Base-by-base conservation (phyloP, 163 green algal genomes). In the Picocystis sp. region DNA sequence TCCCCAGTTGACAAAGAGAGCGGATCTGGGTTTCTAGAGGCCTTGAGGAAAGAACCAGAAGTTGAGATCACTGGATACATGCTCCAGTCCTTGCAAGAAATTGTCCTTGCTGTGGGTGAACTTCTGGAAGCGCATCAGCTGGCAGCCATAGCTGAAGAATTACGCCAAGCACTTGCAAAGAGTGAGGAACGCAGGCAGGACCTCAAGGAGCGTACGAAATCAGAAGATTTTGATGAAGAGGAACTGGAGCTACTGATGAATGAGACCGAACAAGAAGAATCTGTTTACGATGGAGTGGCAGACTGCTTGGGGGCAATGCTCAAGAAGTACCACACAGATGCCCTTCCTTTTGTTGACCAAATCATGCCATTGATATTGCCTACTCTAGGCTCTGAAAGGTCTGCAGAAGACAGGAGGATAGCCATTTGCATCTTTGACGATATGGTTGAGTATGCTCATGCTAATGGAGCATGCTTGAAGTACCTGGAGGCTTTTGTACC, bases 151-250 rank as follows among this genome's bases (percentile, higher is more conserved):
- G 17, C 72, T 38, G 58, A 63, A 43, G 19, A 60, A 49, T 76
- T 89, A 44, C 44, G 62, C 15, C 58, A 54, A 1, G 61, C 86
- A 14, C 57, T 92, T 33, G 55, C 53, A 11, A 66, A 62, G 46
- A 81, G 67, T 45, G 60, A 74, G 47, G 64, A 85, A 60, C 62
- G 83, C n/a, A 66, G 76, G 15, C 55, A 60, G 46, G 76, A 85
- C 57, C 64, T 79, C 15, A 60, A 65, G 50, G 46, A 74, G 45
- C 66, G 80, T 13, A 72, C 64, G 19, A 24, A 62, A 22, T 75
- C 63, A 3, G 89, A 98, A 62, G 89, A 96, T 62, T 94, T 94
- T 67, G 89, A 98, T 58, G 80, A 84, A 10, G 84, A 95, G 60
- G 89, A 97, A 72, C 66, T 73, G 33, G 82, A 94, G 60, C 70